Conservation (phyloP, 2,329 filamentous ascomycete species). For the Colletotrichum theobromicola region DNA sequence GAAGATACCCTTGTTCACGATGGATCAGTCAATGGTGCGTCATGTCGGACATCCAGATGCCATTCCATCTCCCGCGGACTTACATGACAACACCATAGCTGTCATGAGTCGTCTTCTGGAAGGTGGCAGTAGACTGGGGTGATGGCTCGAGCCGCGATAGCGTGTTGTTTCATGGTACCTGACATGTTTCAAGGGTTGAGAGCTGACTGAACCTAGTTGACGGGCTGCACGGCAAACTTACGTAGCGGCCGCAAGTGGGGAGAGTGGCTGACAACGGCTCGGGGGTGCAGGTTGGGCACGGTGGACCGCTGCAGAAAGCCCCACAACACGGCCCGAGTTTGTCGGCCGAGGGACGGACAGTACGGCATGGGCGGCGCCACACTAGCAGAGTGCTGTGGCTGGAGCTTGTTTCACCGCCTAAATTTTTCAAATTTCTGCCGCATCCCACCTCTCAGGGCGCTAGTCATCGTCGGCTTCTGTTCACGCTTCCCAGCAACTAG, state of each 20-base stretch:
- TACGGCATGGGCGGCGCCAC: not conserved
- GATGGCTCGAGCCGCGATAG: not conserved
- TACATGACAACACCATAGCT: not conserved
- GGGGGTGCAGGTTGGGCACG: not conserved
- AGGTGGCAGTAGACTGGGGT: not conserved
- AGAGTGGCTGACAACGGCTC: not conserved
- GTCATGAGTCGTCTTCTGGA: not conserved
- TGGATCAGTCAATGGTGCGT: not conserved
- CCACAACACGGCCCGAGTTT: not conserved
- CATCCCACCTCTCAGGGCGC: conserved; percentile 13
- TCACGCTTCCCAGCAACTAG: not conserved
- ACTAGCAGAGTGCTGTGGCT: conserved; percentile 1
- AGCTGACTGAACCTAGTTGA: not conserved
- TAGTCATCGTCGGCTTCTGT: not conserved
- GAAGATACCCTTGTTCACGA: not conserved
- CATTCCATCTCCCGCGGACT: not conserved
- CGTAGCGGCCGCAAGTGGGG: not conserved
- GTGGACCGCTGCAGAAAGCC: not conserved
- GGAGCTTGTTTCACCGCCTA: conserved; percentile 18
- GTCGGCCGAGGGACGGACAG: not conserved
- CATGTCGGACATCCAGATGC: not conserved
- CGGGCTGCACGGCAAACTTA: not conserved
- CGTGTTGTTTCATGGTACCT: conserved; percentile 9
- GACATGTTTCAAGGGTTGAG: conserved; percentile 17
- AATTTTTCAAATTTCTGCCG: conserved; percentile 25